These are phyloP conservation scores for Ogataea pilisensis DNA, from an alignment of 805 yeast genomes.

Conservation along the genomic window DNA sequence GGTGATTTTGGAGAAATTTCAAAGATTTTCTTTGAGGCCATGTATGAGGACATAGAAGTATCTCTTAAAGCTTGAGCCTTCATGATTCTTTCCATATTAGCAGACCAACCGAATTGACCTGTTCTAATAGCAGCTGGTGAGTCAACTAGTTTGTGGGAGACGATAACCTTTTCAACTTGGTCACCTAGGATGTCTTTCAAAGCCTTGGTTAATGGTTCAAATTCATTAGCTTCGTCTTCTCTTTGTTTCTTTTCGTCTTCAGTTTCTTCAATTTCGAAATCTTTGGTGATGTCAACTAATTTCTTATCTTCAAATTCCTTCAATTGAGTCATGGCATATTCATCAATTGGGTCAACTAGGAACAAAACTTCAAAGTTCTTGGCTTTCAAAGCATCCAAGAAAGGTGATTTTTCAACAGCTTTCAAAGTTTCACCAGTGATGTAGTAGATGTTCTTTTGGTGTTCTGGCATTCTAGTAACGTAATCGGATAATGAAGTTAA, in stretches of 20 bases:
- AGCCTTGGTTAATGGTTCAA: slow-evolving; percentile 90
- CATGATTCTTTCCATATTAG: slow-evolving; percentile 99
- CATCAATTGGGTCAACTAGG: slow-evolving; percentile 99
- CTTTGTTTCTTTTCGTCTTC: slow-evolving; percentile 95
- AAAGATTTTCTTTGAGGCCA: slow-evolving; percentile 98
- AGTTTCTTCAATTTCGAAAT: slow-evolving; percentile 96
- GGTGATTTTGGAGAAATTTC: slow-evolving; percentile 97
- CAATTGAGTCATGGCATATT: slow-evolving; percentile 98
- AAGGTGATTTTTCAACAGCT: slow-evolving; percentile 98
- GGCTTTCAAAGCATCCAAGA: slow-evolving; percentile 97
- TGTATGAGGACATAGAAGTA: slow-evolving; percentile 97
- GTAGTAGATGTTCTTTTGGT: slow-evolving; percentile 98
- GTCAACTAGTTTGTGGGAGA: slow-evolving; percentile 93
- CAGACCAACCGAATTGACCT: slow-evolving; percentile 99
- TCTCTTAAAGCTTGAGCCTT: slow-evolving; percentile 99
- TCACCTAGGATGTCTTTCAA: slow-evolving; percentile 97
- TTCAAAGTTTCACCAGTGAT: slow-evolving; percentile 98
- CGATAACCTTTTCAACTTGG: slow-evolving; percentile 98
- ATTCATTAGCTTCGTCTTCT: slow-evolving; percentile 90
- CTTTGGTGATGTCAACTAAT: slow-evolving; percentile 98
- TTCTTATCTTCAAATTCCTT: slow-evolving; percentile 99
- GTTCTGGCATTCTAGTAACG: slow-evolving; percentile 99
- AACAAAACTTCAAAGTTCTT: slow-evolving; percentile 97
- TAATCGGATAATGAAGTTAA: slow-evolving; percentile 92
- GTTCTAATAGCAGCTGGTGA: slow-evolving; percentile 99